Evolutionary conservation across 2,329 filamentous ascomycete species (phyloP).

Genomic region (Pochonia chlamydosporia): DNA sequence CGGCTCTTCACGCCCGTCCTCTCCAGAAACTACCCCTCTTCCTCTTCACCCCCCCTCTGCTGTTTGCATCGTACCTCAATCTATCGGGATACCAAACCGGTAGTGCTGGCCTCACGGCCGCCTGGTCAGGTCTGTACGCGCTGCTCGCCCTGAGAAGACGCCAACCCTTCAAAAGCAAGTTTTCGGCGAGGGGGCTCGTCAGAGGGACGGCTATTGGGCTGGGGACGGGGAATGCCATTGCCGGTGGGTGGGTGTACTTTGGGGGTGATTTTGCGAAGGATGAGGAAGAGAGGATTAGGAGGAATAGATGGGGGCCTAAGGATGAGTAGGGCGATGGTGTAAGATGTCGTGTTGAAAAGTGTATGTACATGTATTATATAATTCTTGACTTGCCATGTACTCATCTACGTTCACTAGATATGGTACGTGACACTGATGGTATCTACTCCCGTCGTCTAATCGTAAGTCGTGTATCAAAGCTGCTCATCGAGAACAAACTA

Average conservation of each 20-base stretch:
- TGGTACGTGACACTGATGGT: too few species aligned
- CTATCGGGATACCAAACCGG: constrained; percentile 53
- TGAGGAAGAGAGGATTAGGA: constrained; percentile 38
- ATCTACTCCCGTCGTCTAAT: too few species aligned
- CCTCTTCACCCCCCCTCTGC: constrained; percentile 32
- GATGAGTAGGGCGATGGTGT: constrained; percentile 5
- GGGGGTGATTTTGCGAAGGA: constrained; percentile 46
- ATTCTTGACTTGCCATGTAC: too few species aligned
- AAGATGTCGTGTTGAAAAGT: background rate
- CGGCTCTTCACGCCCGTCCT: constrained; percentile 50
- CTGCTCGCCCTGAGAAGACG: constrained; percentile 47
- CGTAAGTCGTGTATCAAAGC: too few species aligned
- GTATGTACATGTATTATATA: background rate
- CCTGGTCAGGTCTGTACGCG: constrained; percentile 52
- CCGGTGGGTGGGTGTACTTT: constrained; percentile 46
- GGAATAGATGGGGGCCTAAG: constrained; percentile 43
- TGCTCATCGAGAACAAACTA: too few species aligned
- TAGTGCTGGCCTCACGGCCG: constrained; percentile 48
- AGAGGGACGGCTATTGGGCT: constrained; percentile 45
- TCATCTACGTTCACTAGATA: too few species aligned
- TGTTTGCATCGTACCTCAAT: constrained; percentile 52
- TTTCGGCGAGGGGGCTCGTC: constrained; percentile 44
- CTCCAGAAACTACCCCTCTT: constrained; percentile 46
- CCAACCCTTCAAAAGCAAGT: constrained; percentile 32
- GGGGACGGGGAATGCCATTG: constrained; percentile 40